Conservation (phyloP, 75 land plant genomes). For the Pseudotsuga menziesii region DNA sequence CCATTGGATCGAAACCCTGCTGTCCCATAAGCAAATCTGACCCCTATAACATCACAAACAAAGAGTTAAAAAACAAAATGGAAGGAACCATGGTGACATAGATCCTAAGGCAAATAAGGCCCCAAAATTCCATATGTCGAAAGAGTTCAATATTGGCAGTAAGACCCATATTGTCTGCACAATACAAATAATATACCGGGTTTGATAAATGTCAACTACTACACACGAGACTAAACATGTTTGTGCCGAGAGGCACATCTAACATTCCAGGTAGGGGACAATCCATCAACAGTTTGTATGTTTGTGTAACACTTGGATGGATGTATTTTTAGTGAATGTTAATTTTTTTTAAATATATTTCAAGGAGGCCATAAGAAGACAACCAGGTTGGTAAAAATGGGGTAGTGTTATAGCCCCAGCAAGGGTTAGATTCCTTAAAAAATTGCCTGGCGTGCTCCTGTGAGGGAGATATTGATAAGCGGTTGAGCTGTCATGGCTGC, state of each 20-base stretch:
- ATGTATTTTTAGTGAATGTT: neutral
- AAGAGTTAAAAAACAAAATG: neutral
- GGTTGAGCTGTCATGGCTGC: neutral
- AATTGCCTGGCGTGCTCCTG: neutral
- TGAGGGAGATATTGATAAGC: neutral
- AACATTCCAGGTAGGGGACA: neutral
- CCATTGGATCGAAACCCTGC: constrained; percentile 85
- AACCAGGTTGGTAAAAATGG: neutral
- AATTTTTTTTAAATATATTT: neutral
- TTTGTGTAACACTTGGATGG: too few species aligned
- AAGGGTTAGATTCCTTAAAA: neutral
- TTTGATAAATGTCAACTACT: neutral
- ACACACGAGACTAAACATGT: neutral
- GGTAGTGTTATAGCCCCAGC: neutral
- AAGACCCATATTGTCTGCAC: neutral
- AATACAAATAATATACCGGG: neutral
- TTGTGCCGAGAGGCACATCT: neutral
- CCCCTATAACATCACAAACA: constrained; percentile 32
- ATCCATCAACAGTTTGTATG: too few species aligned
- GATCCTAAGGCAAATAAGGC: neutral
- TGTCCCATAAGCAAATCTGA: constrained; percentile 83
- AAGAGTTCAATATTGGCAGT: neutral
- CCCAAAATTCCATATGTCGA: neutral
- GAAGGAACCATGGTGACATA: neutral
- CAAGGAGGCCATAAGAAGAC: neutral